Evolutionary conservation across 169 alveolate genomes (phyloP).

Genomic region (Fabrea salina): DNA sequence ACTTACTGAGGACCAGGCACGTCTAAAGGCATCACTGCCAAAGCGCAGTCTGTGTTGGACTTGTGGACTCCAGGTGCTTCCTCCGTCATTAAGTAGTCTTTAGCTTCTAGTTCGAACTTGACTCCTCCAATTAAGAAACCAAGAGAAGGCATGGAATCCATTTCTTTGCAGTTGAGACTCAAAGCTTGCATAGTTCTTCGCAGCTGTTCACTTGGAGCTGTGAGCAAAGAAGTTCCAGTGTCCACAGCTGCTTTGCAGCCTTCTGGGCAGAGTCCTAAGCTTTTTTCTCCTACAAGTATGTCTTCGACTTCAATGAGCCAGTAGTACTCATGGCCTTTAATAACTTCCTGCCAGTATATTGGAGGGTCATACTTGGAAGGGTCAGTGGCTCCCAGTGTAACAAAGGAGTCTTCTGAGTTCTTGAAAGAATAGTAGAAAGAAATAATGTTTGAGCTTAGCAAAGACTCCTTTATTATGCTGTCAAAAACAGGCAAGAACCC

Average conservation of each 20-base stretch:
- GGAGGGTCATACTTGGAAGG: slow-evolving; percentile 30
- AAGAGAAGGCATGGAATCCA: not conserved
- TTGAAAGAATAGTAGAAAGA: slow-evolving; percentile 40
- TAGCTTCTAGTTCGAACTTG: slow-evolving; percentile 35
- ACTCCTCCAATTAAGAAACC: slow-evolving; percentile 52
- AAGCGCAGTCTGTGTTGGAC: slow-evolving; percentile 30
- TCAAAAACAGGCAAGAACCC: slow-evolving; percentile 23
- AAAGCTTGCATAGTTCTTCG: slow-evolving; percentile 10
- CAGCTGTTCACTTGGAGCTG: slow-evolving; percentile 51
- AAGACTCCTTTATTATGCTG: slow-evolving; percentile 22
- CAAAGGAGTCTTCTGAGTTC: slow-evolving; percentile 33
- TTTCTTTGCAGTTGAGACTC: slow-evolving; percentile 13
- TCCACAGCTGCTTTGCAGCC: slow-evolving; percentile 61
- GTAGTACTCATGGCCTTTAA: slow-evolving; percentile 50
- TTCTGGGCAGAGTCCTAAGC: slow-evolving; percentile 37
- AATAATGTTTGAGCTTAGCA: slow-evolving; percentile 32
- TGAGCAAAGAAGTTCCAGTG: slow-evolving; percentile 68
- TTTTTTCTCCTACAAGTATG: slow-evolving; percentile 40
- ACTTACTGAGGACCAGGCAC: slow-evolving; percentile 40
- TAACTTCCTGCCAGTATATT: slow-evolving; percentile 46
- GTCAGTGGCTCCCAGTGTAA: slow-evolving; percentile 55
- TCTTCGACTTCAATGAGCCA: slow-evolving; percentile 64
- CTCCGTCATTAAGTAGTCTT: slow-evolving; percentile 50
- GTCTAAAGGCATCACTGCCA: slow-evolving; percentile 42
- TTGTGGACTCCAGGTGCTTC: slow-evolving; percentile 39